A percentile compares a stretch with the other conserved stretches of the same genome.
Conservation (phyloP, 495 filamentous ascomycete species). For the Daldinia loculata region DNA sequence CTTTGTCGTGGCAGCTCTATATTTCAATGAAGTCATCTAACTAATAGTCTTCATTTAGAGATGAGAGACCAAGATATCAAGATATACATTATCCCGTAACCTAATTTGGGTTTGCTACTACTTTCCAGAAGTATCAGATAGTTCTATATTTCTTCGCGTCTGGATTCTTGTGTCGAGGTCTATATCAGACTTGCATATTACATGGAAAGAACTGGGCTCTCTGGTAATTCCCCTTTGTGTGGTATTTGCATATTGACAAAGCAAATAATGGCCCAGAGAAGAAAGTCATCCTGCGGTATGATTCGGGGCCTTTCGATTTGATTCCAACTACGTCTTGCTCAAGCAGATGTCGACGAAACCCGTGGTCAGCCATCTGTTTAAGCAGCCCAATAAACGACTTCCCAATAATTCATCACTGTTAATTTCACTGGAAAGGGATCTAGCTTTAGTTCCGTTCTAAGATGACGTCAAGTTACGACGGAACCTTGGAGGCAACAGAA, state of each 20-base stretch:
- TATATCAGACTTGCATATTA: slow-evolving; percentile 9
- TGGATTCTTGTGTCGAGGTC: slow-evolving; percentile 17
- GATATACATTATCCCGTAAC: slow-evolving; percentile 8
- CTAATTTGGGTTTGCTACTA: slow-evolving; percentile 13
- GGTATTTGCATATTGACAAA: slow-evolving; percentile 9
- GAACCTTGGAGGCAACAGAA: background rate
- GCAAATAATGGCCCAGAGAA: background rate
- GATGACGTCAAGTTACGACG: slow-evolving; percentile 5
- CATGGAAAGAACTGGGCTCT: slow-evolving; percentile 10
- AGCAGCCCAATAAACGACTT: slow-evolving; percentile 2
- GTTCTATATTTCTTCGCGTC: slow-evolving; percentile 14
- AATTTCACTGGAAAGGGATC: slow-evolving; percentile 3
- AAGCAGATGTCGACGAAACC: background rate
- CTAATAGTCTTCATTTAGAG: slow-evolving; percentile 11
- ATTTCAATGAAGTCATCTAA: background rate
- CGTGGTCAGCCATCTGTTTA: background rate
- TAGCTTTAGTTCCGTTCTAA: background rate
- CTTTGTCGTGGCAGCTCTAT: slow-evolving; percentile 11
- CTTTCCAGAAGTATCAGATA: slow-evolving; percentile 34
- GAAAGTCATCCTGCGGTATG: background rate
- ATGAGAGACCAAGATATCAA: slow-evolving; percentile 10
- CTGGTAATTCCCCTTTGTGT: slow-evolving; percentile 5
- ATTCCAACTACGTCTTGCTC: background rate
- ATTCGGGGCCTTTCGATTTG: slow-evolving; percentile 4
- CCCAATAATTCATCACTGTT: background rate